Evolutionary conservation across 1,139 yeast species (phyloP).

Genomic region (Sugiyamaella xylanicola): DNA sequence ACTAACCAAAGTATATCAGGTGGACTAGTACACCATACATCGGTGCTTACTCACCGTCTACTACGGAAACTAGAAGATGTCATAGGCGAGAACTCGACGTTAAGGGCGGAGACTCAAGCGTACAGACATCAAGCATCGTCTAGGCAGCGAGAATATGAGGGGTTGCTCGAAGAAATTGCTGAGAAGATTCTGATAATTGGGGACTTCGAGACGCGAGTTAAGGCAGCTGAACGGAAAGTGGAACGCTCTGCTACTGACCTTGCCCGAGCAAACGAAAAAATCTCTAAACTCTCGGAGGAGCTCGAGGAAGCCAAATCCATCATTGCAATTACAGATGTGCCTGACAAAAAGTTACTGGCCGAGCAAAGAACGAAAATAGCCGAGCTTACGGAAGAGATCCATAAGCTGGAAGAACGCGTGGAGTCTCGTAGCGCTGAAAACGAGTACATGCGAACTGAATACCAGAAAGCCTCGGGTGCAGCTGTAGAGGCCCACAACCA

Average conservation of each 20-base stretch:
- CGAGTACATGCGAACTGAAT: constrained; percentile 67
- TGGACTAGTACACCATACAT: constrained; percentile 57
- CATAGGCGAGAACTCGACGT: constrained; percentile 27
- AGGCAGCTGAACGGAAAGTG: constrained; percentile 35
- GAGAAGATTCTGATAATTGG: constrained; percentile 38
- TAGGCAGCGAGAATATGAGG: constrained; percentile 44
- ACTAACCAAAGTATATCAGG: neutral
- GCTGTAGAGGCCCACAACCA: constrained; percentile 54
- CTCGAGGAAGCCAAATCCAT: constrained; percentile 26
- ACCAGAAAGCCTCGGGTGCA: constrained; percentile 59
- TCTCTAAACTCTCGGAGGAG: constrained; percentile 22
- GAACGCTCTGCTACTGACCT: constrained; percentile 35
- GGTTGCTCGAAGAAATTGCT: constrained; percentile 47
- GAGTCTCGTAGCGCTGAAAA: constrained; percentile 55
- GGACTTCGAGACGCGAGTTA: constrained; percentile 33
- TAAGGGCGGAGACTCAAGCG: constrained; percentile 39
- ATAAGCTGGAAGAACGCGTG: constrained; percentile 44
- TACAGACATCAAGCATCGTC: constrained; percentile 39
- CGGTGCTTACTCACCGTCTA: constrained; percentile 52
- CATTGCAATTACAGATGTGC: constrained; percentile 25
- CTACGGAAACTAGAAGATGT: constrained; percentile 44
- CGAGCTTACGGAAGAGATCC: constrained; percentile 47
- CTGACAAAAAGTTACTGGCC: constrained; percentile 40
- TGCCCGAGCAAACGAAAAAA: constrained; percentile 24
- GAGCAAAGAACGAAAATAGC: constrained; percentile 44